phyloP scores from a whole-genome alignment of 116 monocot species.

The Thalassia testudinum region DNA sequence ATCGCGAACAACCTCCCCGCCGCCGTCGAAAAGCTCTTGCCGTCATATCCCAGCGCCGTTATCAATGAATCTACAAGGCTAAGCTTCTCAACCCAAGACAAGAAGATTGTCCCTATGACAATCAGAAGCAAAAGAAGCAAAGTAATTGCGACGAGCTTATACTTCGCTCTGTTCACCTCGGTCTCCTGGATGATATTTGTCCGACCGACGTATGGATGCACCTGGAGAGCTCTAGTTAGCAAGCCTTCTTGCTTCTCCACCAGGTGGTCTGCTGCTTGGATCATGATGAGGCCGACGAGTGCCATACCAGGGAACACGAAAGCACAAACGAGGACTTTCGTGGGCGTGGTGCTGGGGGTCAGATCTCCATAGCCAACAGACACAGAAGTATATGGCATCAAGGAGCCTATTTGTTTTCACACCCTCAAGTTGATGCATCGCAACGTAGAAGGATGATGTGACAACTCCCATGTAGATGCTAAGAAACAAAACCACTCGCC shows the following conservation, averaged over 20 bases:
- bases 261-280: constrained; percentile 69
- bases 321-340: constrained; percentile 72
- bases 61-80: constrained; percentile 69
- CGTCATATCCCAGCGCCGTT: constrained; percentile 86
- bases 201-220: constrained; percentile 17
- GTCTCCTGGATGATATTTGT: constrained; percentile 33
- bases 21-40: constrained; percentile 75
- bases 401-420: constrained; percentile 39
- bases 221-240: constrained; percentile 48
- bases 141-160: constrained; percentile 29
- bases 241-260: constrained; percentile 76
- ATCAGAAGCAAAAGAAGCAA: constrained; percentile 32
- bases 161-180: constrained; percentile 35
- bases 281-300: constrained; percentile 48
- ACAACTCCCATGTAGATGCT: constrained; percentile 34
- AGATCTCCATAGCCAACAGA: constrained; percentile 94
- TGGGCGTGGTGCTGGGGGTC: constrained; percentile 33
- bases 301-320: constrained; percentile 87
- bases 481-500: too few relatives aligned
- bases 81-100: constrained; percentile 51
- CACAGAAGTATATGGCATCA: constrained; percentile 75
- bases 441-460: constrained; percentile 38
- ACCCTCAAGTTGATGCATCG: constrained; percentile 45
- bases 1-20: constrained; percentile 56
- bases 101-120: constrained; percentile 28